phyloP scores from a whole-genome alignment of 192 early-diverging fungal species.

The Linnemannia schmuckeri region DNA sequence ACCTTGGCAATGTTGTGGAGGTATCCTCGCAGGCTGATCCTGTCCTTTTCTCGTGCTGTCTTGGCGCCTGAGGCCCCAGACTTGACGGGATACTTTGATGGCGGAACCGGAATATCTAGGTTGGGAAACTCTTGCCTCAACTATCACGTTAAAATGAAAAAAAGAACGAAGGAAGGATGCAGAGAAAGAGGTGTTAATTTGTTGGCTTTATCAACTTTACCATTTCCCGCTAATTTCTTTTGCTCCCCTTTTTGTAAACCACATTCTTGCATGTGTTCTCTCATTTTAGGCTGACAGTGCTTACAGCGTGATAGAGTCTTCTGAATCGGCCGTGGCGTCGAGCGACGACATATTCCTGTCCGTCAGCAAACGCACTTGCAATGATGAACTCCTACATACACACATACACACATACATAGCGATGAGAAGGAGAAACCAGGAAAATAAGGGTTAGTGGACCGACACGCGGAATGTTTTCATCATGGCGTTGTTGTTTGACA shows the following conservation, averaged over 20 bases:
- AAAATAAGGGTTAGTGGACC: background rate
- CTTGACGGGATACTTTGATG: conserved; percentile 52
- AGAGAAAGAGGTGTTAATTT: background rate
- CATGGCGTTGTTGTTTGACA: background rate
- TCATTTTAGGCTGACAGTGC: background rate
- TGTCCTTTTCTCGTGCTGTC: conserved; percentile 63
- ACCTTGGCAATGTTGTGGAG: conserved; percentile 43
- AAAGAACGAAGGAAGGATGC: background rate
- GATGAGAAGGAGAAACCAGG: background rate
- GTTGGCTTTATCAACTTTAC: background rate
- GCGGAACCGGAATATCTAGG: conserved; percentile 54
- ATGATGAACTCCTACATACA: conserved; percentile 59
- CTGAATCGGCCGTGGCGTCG: conserved; percentile 63
- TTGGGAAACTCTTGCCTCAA: conserved; percentile 56
- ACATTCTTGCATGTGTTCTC: background rate
- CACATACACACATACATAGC: background rate
- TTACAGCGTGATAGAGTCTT: conserved; percentile 53
- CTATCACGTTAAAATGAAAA: conserved; percentile 10
- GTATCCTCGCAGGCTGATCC: conserved; percentile 56
- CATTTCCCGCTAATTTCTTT: background rate
- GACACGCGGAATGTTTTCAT: conserved; percentile 5
- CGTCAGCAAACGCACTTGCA: conserved; percentile 32
- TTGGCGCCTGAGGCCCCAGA: conserved; percentile 15
- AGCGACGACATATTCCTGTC: conserved; percentile 49
- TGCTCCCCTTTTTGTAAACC: background rate